A percentile compares a stretch with the other conserved stretches of the same genome.
Conservation (phyloP, 495 filamentous ascomycete species). For the Daldinia grandis region DNA sequence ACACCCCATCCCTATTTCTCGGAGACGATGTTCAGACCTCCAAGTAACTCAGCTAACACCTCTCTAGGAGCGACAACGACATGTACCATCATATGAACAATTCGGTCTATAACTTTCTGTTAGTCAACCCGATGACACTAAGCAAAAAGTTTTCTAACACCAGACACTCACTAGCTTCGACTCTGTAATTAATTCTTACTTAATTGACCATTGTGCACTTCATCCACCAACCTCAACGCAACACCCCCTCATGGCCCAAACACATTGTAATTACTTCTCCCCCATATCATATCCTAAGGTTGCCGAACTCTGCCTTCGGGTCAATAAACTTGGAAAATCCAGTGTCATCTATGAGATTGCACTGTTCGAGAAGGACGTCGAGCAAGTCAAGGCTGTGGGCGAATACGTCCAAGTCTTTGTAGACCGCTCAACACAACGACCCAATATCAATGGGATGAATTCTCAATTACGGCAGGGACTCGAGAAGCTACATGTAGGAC, state of each 20-base stretch:
- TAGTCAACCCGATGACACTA: conserved; percentile 21
- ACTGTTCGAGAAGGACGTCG: conserved; percentile 78
- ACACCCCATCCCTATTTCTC: conserved; percentile 23
- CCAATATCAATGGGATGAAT: conserved; percentile 68
- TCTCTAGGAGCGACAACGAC: conserved; percentile 87
- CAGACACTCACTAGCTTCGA: conserved; percentile 63
- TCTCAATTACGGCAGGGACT: conserved; percentile 62
- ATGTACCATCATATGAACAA: conserved; percentile 94
- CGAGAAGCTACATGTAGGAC: conserved; percentile 46
- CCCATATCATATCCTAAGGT: conserved; percentile 84
- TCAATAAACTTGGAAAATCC: conserved; percentile 82
- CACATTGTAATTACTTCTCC: conserved; percentile 83
- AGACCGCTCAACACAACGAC: conserved; percentile 73
- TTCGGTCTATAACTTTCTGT: conserved; percentile 80
- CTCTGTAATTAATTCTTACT: conserved; percentile 88
- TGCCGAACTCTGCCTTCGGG: conserved; percentile 81
- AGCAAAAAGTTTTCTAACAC: conserved; percentile 6
- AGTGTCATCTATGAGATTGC: conserved; percentile 95
- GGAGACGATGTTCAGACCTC: not conserved
- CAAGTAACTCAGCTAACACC: conserved; percentile 4
- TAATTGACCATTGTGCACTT: conserved; percentile 81
- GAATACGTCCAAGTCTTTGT: conserved; percentile 92
- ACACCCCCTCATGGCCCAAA: conserved; percentile 83
- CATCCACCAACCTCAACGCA: conserved; percentile 73
- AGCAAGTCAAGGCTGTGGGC: conserved; percentile 84